Percentiles rank a stretch among this genome's conserved stretches.
These are phyloP conservation scores for Brassica balearica DNA, from an alignment of 441 rosid species.

Conservation along the genomic window DNA sequence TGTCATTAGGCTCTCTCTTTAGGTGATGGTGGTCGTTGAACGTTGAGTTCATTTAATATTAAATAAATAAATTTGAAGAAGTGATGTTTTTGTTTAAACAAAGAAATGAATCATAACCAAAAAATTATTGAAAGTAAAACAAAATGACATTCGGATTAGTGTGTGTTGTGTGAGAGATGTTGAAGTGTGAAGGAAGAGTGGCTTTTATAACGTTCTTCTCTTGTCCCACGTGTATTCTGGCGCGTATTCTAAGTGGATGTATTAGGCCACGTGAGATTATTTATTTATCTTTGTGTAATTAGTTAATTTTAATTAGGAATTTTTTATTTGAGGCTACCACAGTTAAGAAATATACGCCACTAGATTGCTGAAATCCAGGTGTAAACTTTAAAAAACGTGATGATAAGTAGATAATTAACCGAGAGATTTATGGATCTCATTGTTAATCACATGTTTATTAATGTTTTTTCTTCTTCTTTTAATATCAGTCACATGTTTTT, in stretches of 20 bases:
- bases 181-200: conserved; percentile 10
- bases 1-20: conserved; percentile 40
- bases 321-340: background rate
- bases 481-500: conserved; percentile 7
- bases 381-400: background rate
- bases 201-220: conserved; percentile 23
- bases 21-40: conserved; percentile 45
- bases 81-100: conserved; percentile 14
- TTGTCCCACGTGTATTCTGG: conserved; percentile 29
- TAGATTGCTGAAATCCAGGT: conserved; percentile 38
- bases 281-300: conserved; percentile 5
- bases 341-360: conserved; percentile 38
- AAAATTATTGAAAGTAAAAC: conserved; percentile 19
- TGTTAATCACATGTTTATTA: conserved; percentile 20
- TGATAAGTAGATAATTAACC: background rate
- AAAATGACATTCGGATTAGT: conserved; percentile 6
- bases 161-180: background rate
- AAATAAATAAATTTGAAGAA: background rate
- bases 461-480: background rate
- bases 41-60: conserved; percentile 54
- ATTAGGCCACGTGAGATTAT: conserved; percentile 10
- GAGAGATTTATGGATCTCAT: conserved; percentile 35
- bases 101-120: conserved; percentile 2
- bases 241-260: conserved; percentile 20
- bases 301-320: background rate